Evolutionary conservation across 73 alveolate species (phyloP), one percentile per base, ranked within the genome.

Genomic region (Paramecium caudatum): DNA sequence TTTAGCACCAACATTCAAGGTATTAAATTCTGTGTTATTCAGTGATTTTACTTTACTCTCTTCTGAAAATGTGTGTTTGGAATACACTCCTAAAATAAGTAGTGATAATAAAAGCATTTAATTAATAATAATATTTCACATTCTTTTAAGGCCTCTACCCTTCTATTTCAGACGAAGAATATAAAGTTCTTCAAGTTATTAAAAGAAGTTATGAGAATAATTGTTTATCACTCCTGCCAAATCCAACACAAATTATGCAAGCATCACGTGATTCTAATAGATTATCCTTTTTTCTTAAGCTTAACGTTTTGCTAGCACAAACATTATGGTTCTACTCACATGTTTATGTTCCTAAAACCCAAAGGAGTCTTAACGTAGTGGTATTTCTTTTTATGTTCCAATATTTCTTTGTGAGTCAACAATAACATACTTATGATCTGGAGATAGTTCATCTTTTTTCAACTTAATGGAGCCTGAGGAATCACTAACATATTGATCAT

Each of bases 201-300:
- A 74, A 43, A 74, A 74, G 12, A 74, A 74, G 10, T 74, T 37
- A 39, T 36, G 65, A 1, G 62, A 45, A 74, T 74, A 74, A 74
- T 36, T 74, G 21, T 74, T 30, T 36, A 74, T 74, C 7, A 74
- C 88, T 41, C 69, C 47, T 10, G 69, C 88, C 21, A 74, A n/a
- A 74, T 74, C 88, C 10, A 27, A 74, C 6, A 43, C 43, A 74
- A 74, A 74, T 74, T 74, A 45, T 10, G 68, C 43, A 0, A 74
- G 37, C 47, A 74, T 19, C 17, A 74, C 88, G 36, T 74, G 43
- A 25, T 74, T 74, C 43, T 74, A 39, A 45, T 27, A 74, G 15
- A 74, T 43, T 1, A 74, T 74, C 32, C 88, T 37, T 37, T 30
- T 43, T 41, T 74, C 88, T 37, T 27, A 1, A 16, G 69, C 88